Evolutionary conservation across 352 stramenopile species (phyloP).

Genomic region (Phytophthora pistaciae): DNA sequence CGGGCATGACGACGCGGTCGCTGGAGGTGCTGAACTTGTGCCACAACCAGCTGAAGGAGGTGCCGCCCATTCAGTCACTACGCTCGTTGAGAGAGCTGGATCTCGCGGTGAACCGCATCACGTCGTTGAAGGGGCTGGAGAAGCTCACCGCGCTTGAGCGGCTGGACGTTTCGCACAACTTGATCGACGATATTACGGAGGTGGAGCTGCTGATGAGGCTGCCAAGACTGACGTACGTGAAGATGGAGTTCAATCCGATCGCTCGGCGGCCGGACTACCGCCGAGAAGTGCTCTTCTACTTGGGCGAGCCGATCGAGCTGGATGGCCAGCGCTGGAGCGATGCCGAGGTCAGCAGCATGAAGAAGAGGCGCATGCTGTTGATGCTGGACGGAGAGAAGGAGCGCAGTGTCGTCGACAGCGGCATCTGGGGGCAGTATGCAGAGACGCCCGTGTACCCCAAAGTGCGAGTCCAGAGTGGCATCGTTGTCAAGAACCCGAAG

Average conservation of each 20-base stretch:
- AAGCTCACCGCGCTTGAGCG: conserved; percentile 49
- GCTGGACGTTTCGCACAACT: conserved; percentile 82
- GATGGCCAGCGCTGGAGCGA: conserved; percentile 70
- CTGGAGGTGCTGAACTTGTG: conserved; percentile 71
- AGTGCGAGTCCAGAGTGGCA: conserved; percentile 25
- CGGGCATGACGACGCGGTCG: conserved; percentile 34
- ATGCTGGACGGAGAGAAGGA: conserved; percentile 12
- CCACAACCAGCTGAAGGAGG: conserved; percentile 63
- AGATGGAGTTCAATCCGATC: conserved; percentile 82
- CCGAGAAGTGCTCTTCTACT: conserved; percentile 83
- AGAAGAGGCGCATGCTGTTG: conserved; percentile 60
- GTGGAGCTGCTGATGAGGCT: conserved; percentile 62
- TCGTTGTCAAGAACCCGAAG: conserved; percentile 37
- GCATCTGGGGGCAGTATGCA: conserved; percentile 29
- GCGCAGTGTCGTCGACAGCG: conserved; percentile 7
- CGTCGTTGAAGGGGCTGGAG: conserved; percentile 64
- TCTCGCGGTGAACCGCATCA: conserved; percentile 73
- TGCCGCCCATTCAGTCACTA: conserved; percentile 59
- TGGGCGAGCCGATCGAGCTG: conserved; percentile 72
- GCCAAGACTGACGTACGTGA: conserved; percentile 49
- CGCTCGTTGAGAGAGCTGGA: conserved; percentile 59
- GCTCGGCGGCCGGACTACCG: conserved; percentile 77
- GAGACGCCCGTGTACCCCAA: conserved; percentile 34
- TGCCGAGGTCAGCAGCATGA: conserved; percentile 79
- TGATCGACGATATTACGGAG: conserved; percentile 58